Percentiles rank a stretch among this genome's conserved stretches.
phyloP scores from a whole-genome alignment of 2,329 filamentous ascomycete genomes.

The Seiridium cupressi region DNA sequence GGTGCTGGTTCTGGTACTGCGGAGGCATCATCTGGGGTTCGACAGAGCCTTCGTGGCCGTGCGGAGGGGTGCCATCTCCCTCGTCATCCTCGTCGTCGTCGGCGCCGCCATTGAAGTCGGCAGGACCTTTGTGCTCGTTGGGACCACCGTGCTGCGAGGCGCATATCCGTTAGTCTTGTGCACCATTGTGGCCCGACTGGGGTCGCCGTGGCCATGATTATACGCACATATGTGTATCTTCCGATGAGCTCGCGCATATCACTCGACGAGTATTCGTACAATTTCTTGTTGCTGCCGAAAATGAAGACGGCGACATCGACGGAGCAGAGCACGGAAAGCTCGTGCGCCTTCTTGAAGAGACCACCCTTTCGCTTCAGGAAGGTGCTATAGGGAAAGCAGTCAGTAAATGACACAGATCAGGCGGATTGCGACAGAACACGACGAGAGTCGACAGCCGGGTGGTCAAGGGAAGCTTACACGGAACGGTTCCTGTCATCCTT shows the following conservation, averaged over 20 bases:
- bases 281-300: constrained; percentile 97
- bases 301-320: constrained; percentile 99
- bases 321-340: constrained; percentile 95
- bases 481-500: constrained; percentile 98
- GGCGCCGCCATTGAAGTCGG: constrained; percentile 84
- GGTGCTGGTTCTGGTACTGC: constrained; percentile 67
- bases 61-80: constrained; percentile 70
- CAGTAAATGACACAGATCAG: constrained; percentile 12
- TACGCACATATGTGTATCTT: constrained; percentile 85
- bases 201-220: background rate
- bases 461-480: constrained; percentile 65
- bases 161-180: background rate
- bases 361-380: constrained; percentile 99
- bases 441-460: background rate
- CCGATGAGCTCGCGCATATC: constrained; percentile 90
- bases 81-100: constrained; percentile 85
- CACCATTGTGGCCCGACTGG: background rate
- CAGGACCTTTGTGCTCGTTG: constrained; percentile 94
- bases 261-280: constrained; percentile 94
- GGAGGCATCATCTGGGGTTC: constrained; percentile 65
- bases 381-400: constrained; percentile 57
- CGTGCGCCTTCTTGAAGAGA: constrained; percentile 98
- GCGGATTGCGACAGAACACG: constrained; percentile 14
- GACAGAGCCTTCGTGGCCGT: constrained; percentile 53
- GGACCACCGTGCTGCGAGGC: constrained; percentile 75